A percentile compares a stretch with the other conserved stretches of the same genome.
Conservation (phyloP, 1,284 basidiomycete species). For the Lignosus rhinocerotis region DNA sequence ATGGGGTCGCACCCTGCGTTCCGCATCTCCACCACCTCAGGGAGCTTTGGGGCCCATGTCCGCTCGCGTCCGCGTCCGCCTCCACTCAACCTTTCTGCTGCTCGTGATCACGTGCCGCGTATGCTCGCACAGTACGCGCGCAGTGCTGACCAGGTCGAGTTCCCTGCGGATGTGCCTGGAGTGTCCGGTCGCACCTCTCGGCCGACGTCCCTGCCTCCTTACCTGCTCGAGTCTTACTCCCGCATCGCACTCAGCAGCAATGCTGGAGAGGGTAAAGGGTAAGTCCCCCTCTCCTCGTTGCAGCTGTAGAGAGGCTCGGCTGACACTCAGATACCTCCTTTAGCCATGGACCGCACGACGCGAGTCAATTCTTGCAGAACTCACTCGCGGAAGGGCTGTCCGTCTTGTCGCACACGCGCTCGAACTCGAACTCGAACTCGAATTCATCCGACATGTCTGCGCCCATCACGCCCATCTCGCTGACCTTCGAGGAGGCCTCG, state of each 20-base stretch:
- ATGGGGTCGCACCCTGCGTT: not conserved
- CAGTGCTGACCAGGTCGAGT: not conserved
- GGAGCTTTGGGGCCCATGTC: not conserved
- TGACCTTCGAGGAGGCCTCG: constrained; percentile 2
- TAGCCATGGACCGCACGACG: not conserved
- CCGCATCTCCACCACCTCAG: not conserved
- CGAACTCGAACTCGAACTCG: not conserved
- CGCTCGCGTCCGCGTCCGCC: constrained; percentile 21
- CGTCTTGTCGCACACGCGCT: constrained; percentile 21
- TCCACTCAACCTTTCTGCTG: constrained; percentile 18
- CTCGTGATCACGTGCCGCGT: constrained; percentile 7
- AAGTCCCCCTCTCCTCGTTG: not conserved
- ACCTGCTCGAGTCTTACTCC: constrained; percentile 26
- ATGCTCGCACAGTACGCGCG: constrained; percentile 11
- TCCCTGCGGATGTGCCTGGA: not conserved
- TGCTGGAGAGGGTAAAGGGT: not conserved
- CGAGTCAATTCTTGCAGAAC: constrained; percentile 7
- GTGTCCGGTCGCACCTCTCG: constrained; percentile 7
- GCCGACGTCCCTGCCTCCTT: constrained; percentile 25
- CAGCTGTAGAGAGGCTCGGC: not conserved
- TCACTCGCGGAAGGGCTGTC: constrained; percentile 15
- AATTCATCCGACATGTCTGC: constrained; percentile 19
- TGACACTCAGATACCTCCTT: not conserved
- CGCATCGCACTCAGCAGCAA: constrained; percentile 6
- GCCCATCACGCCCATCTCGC: constrained; percentile 25